Percentiles rank a stretch among this genome's conserved stretches.
Conservation (phyloP, 2,329 filamentous ascomycete species). For the Colletotrichum sp. region DNA sequence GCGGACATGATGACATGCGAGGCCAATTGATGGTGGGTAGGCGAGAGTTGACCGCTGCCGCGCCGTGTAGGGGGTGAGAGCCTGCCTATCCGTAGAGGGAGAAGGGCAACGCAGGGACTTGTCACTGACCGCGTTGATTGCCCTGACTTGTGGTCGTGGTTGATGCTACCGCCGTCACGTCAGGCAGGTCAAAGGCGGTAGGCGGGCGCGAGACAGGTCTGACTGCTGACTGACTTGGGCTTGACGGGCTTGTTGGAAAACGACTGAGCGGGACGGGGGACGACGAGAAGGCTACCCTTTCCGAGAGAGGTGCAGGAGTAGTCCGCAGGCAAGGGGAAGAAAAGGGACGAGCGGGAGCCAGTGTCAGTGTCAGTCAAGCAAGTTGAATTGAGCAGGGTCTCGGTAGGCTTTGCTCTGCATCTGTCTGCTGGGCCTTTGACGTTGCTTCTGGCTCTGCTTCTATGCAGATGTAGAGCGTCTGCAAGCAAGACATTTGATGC, state of each 20-base stretch:
- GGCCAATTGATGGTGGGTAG: background rate
- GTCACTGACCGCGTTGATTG: background rate
- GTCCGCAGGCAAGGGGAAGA: background rate
- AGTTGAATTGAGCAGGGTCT: background rate
- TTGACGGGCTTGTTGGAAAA: background rate
- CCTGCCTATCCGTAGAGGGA: background rate
- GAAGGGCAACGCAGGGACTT: constrained; percentile 3
- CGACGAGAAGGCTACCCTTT: background rate
- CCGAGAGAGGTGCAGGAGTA: background rate
- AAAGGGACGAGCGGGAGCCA: constrained; percentile 13
- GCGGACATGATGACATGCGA: background rate
- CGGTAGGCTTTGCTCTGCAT: background rate
- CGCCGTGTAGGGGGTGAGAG: background rate
- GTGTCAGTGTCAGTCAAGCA: constrained; percentile 13
- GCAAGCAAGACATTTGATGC: background rate
- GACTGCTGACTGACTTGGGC: background rate
- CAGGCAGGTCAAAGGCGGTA: background rate
- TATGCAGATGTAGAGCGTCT: background rate
- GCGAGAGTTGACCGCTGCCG: background rate
- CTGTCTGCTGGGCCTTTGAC: background rate
- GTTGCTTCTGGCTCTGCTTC: background rate
- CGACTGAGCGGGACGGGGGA: background rate
- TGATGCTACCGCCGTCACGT: background rate
- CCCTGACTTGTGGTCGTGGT: background rate
- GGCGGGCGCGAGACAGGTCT: background rate